Evolutionary conservation across 2,329 filamentous ascomycete genomes (phyloP).

Genomic region (Furcasterigmium furcatum): DNA sequence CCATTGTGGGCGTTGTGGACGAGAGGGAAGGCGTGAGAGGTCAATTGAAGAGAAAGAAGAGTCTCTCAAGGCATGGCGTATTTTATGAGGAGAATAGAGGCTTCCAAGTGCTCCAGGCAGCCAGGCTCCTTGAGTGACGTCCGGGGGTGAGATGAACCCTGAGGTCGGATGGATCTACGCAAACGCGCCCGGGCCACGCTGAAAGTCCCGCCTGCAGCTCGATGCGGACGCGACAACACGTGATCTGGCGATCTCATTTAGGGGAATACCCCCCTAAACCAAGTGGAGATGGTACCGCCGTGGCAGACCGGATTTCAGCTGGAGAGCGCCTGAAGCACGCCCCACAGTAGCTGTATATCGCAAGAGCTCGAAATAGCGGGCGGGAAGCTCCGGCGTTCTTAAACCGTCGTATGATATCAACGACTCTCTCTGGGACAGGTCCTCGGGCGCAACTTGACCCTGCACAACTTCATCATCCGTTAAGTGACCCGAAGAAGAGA

Average conservation of each 20-base stretch:
- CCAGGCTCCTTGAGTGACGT: not conserved
- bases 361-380: not conserved
- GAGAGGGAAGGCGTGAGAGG: not conserved
- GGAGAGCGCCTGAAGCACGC: too few species aligned
- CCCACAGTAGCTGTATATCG: too few species aligned
- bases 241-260: not conserved
- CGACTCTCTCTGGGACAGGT: too few species aligned
- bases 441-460: too few species aligned
- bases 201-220: not conserved
- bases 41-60: not conserved
- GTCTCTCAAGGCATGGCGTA: not conserved
- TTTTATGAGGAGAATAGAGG: not conserved
- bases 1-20: slow-evolving; percentile 54
- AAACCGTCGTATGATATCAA: too few species aligned
- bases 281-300: too few species aligned
- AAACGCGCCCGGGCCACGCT: not conserved
- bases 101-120: not conserved
- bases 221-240: slow-evolving; percentile 1
- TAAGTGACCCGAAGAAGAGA: too few species aligned
- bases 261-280: too few species aligned
- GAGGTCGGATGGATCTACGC: not conserved
- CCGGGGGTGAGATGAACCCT: not conserved
- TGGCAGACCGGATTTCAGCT: not conserved
- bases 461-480: too few species aligned
- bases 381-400: too few species aligned